phyloP scores from a whole-genome alignment of 495 filamentous ascomycete genomes.

The Bacidia gigantensis region DNA sequence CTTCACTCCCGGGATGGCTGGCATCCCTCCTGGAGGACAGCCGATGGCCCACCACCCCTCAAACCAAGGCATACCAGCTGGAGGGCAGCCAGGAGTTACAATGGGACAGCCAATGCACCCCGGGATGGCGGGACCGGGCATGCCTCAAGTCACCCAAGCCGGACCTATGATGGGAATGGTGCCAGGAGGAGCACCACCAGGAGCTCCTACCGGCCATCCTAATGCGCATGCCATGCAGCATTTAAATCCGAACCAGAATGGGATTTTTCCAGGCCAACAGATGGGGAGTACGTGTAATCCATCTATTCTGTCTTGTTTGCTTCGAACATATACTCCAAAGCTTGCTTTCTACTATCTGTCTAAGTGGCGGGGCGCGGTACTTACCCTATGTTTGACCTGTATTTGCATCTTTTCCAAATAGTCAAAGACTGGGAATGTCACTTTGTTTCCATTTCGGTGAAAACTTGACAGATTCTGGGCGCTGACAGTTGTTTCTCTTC shows the following conservation, averaged over 20 bases:
- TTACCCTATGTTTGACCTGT: no score
- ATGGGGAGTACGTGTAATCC: constrained; percentile 5
- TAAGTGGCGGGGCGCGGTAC: no score
- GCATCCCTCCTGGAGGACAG: constrained; percentile 57
- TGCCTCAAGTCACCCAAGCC: constrained; percentile 64
- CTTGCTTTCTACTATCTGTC: no score
- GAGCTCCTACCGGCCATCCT: constrained; percentile 40
- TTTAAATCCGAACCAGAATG: constrained; percentile 50
- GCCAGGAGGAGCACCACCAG: constrained; percentile 42
- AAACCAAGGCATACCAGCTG: constrained; percentile 51
- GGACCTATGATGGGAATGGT: constrained; percentile 76
- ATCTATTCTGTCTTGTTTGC: no score
- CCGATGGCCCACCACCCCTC: constrained; percentile 58
- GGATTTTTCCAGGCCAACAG: constrained; percentile 49
- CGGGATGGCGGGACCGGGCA: constrained; percentile 68
- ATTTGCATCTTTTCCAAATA: no score
- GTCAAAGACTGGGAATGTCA: no score
- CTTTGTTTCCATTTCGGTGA: neutral
- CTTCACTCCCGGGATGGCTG: constrained; percentile 57
- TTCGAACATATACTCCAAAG: no score
- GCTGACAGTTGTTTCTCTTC: no score
- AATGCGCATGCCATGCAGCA: constrained; percentile 72
- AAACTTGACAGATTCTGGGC: neutral
- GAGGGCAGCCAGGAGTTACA: constrained; percentile 32
- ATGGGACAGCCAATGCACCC: constrained; percentile 75